Percentiles rank a stretch among this genome's conserved stretches.
phyloP scores from a whole-genome alignment of 176 grass and related monocot genomes.

The Thalia dealbata region DNA sequence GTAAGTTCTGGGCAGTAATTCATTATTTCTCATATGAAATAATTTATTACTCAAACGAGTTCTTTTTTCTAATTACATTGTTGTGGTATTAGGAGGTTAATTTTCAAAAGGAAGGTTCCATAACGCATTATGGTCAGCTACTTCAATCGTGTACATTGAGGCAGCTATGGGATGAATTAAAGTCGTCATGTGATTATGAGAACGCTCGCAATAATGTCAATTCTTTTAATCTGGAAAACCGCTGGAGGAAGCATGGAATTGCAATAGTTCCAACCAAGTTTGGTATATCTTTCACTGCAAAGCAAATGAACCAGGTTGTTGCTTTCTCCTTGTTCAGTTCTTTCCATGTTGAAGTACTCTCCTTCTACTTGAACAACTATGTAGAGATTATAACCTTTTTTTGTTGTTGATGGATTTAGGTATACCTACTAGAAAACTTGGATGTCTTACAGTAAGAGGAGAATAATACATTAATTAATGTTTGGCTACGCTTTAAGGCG shows the following conservation, averaged over 20 bases:
- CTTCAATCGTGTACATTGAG: constrained; percentile 55
- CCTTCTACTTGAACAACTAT: background rate
- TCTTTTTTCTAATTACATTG: background rate
- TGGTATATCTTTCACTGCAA: constrained; percentile 77
- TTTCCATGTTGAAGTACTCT: background rate
- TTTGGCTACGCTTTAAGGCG: too few species aligned
- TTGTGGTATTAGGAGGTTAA: constrained; percentile 61
- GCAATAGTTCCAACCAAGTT: constrained; percentile 93
- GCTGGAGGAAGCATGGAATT: constrained; percentile 83
- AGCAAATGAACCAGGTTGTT: constrained; percentile 85
- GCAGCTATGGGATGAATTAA: constrained; percentile 79
- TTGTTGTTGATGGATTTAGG: too few species aligned
- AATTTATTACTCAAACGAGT: constrained; percentile 5
- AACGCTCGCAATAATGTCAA: constrained; percentile 35
- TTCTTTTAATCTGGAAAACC: constrained; percentile 58
- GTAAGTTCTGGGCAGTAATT: constrained; percentile 30
- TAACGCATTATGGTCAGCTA: constrained; percentile 74
- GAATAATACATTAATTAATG: too few species aligned
- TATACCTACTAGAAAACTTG: too few species aligned
- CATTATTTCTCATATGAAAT: constrained; percentile 15
- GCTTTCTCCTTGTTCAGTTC: background rate
- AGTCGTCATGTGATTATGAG: constrained; percentile 65
- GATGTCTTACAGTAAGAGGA: too few species aligned
- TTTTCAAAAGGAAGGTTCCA: constrained; percentile 64
- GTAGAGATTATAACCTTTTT: background rate